Evolutionary conservation across 495 filamentous ascomycete genomes (phyloP), one percentile per base, ranked within the genome.

Genomic region (Podospora bellae-mahoneyi): DNA sequence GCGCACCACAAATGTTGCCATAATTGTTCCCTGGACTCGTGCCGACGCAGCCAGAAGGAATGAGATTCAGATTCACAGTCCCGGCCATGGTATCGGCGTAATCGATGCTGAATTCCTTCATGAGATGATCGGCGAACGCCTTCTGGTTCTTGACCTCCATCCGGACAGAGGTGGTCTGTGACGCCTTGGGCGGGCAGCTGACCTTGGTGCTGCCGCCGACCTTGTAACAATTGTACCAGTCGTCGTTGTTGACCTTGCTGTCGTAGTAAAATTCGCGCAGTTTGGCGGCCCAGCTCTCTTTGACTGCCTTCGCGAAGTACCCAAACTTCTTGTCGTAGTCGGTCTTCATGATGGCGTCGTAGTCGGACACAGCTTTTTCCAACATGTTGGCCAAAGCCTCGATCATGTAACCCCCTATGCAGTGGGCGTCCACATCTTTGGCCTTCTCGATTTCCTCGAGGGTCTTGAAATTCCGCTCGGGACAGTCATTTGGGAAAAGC

Each of bases 311-410:
- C 18, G 55, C 55, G 13, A 20, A 58, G n/a, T 19, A 20, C 5
- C 23, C 23, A 26, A 58, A 58, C 10, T 58, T 58, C 55, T 58
- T 58, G 55, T 58, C 55, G n/a, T 58, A 58, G 6, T 26, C 55
- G n/a, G n/a, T 26, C n/a, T 5, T 26, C 55, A 58, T 20, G n/a
- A 58, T 26, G 16, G 13, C n/a, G 55, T 58, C 55, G n/a, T 58
- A 58, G 16, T 58, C 55, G 6, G 7, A 7, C 23, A 58, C 9
- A 1, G 55, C 55, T 3, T 7, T 18, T 20, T 19, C 55, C n/a
- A 58, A 18, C n/a, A 20, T 58, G n/a, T 19, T 58, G 6, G n/a
- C n/a, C n/a, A 58, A 18, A 58, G n/a, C 23, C 23, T 58, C 16
- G 3, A 26, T 9, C 3, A 18, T 20, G n/a, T 58, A 58, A 4